A percentile compares a stretch with the other conserved stretches of the same genome.
These are phyloP conservation scores for Coemansia sp. DNA, from an alignment of 192 early-diverging fungal species.

Conservation along the genomic window DNA sequence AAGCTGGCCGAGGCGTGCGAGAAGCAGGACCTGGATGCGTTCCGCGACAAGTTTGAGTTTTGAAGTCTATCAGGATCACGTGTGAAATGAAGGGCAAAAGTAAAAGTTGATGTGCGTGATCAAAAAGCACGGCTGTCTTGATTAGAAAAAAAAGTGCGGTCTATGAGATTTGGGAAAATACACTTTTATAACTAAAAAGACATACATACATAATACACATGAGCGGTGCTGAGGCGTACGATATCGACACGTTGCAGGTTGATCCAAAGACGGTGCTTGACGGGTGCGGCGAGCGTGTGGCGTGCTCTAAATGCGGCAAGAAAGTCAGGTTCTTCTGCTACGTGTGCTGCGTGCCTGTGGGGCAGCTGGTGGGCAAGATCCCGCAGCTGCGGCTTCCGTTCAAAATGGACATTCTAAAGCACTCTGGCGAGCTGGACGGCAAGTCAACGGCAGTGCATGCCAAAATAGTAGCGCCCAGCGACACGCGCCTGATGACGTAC, in stretches of 20 bases:
- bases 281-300: slow-evolving; percentile 40
- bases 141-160: no score
- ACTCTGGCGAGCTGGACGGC: slow-evolving; percentile 72
- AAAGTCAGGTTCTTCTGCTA: slow-evolving; percentile 72
- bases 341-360: slow-evolving; percentile 60
- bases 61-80: slow-evolving; percentile 29
- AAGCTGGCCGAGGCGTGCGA: slow-evolving; percentile 85
- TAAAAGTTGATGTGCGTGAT: no score
- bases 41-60: slow-evolving; percentile 86
- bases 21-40: slow-evolving; percentile 70
- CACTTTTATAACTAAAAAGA: neutral
- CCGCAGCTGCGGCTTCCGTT: slow-evolving; percentile 70
- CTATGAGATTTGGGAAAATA: no score
- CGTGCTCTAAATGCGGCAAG: slow-evolving; percentile 63
- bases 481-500: slow-evolving; percentile 64
- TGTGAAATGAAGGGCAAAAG: no score
- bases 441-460: slow-evolving; percentile 91
- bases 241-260: slow-evolving; percentile 32
- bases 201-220: slow-evolving; percentile 10
- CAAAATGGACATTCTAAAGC: slow-evolving; percentile 74
- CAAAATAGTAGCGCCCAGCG: slow-evolving; percentile 66
- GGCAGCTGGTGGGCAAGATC: slow-evolving; percentile 47
- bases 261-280: slow-evolving; percentile 29
- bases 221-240: slow-evolving; percentile 23
- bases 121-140: no score